A percentile compares a stretch with the other conserved stretches of the same genome.
These are phyloP conservation scores for Moniliophthora roreri DNA, from an alignment of 1,284 basidiomycete genomes.

Conservation along the genomic window DNA sequence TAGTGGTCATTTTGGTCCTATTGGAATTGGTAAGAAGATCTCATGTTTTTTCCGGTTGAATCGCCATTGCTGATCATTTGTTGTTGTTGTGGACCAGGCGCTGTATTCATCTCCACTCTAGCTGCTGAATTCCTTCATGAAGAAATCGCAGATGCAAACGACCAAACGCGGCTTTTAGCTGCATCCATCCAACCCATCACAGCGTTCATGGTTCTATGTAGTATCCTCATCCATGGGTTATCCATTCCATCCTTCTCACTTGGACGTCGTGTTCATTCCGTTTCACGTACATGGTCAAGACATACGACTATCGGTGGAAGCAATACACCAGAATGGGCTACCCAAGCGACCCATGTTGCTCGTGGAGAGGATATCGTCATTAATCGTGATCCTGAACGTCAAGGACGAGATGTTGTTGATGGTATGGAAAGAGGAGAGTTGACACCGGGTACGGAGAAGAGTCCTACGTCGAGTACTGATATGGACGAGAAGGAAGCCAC, in stretches of 20 bases:
- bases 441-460: constrained; percentile 32
- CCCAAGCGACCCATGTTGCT: constrained; percentile 67
- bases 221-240: constrained; percentile 84
- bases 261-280: constrained; percentile 84
- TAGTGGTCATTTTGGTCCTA: constrained; percentile 92
- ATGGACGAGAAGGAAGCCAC: constrained; percentile 9
- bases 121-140: constrained; percentile 70
- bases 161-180: constrained; percentile 67
- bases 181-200: constrained; percentile 87
- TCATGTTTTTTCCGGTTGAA: neutral
- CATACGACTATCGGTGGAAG: constrained; percentile 30
- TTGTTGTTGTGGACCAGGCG: constrained; percentile 53
- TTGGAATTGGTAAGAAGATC: constrained; percentile 70
- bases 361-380: constrained; percentile 77
- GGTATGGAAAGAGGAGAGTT: constrained; percentile 50
- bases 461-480: constrained; percentile 14
- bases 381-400: constrained; percentile 64
- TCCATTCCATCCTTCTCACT: constrained; percentile 94
- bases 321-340: constrained; percentile 57
- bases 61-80: constrained; percentile 9
- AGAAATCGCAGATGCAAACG: constrained; percentile 48
- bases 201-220: constrained; percentile 88
- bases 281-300: constrained; percentile 79
- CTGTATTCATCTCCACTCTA: constrained; percentile 90
- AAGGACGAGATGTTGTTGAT: constrained; percentile 5